Base-by-base conservation (phyloP, 1,139 yeast species). In the Yamadazyma friedrichii region DNA sequence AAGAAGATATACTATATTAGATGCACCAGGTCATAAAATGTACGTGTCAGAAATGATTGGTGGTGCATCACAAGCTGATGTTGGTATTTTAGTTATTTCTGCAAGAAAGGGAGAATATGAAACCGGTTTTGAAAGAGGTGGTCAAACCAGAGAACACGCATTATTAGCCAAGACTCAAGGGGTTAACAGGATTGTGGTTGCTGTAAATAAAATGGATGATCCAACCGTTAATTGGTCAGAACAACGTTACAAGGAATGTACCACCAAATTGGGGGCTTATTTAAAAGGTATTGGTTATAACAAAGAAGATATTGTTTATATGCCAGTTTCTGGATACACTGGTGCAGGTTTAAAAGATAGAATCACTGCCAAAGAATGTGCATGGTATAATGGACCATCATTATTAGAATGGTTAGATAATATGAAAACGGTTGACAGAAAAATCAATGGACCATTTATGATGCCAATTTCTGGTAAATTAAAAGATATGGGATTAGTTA, bases 71-170 rank as follows among this genome's bases (percentile, higher is more conserved):
- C 99, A 93, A 73, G 98, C 98, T 40, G 98, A 93, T 69, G 93
- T 93, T 49, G 98, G 98, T 67, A 82, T 93, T 54, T 80, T 93
- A 62, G 98, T 93, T 44, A 93, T 93, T 56, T 88, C 96, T 53
- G 98, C 98, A 47, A 88, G 98, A 78, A 89, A 89, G 72, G 98
- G 98, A 70, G 98, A 93, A 68, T 93, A 91, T 70, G 98, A 93
- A 74, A 94, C 98, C 48, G 98, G 98, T 51, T 93, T 93, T 64
- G 98, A 94, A 75, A 88, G 91, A 74, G 98, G 98, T 57, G 98
- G 98, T 53, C 98, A 93, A 73, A 91, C 98, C 49, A 84, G 98
- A 73, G 98, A 93, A 76, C 98, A 93, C 65, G 98, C 98, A 35
- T 76, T 93, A 52, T 78, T 93, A 65, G 98, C 98, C 53, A 93